Percentiles rank a stretch among this genome's conserved stretches.
Evolutionary conservation across 352 stramenopile genomes (phyloP).

Genomic region (Phytophthora europaea): DNA sequence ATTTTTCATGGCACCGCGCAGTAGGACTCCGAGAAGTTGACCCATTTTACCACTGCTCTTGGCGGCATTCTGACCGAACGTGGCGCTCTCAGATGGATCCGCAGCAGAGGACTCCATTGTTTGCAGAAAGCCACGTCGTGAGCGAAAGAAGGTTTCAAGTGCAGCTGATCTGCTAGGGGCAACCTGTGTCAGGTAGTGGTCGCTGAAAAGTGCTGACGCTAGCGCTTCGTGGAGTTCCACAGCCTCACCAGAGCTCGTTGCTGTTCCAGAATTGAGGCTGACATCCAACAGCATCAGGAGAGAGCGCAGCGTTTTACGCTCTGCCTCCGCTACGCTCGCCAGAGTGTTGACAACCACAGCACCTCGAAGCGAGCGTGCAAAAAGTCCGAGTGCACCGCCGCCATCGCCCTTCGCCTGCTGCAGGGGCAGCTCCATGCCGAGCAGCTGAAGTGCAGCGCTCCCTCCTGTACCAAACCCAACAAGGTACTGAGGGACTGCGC

Average conservation of each 20-base stretch:
- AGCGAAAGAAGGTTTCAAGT: constrained; percentile 64
- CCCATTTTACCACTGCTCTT: constrained; percentile 19
- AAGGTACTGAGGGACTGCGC: constrained; percentile 72
- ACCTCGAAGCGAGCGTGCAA: constrained; percentile 55
- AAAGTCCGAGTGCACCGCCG: constrained; percentile 43
- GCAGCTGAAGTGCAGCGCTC: constrained; percentile 56
- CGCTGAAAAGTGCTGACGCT: constrained; percentile 57
- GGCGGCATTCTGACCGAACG: neutral
- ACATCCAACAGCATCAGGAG: constrained; percentile 29
- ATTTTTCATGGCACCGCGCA: constrained; percentile 64
- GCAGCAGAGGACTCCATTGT: neutral
- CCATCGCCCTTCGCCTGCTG: constrained; percentile 19
- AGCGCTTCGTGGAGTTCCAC: constrained; percentile 67
- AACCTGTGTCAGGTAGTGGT: constrained; percentile 71
- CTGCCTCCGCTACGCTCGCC: constrained; percentile 29
- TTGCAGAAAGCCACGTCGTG: constrained; percentile 60
- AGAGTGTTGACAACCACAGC: constrained; percentile 69
- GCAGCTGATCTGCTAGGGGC: constrained; percentile 49
- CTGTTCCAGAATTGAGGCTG: neutral
- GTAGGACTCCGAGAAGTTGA: constrained; percentile 45
- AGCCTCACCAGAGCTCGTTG: constrained; percentile 17
- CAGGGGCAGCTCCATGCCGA: constrained; percentile 57
- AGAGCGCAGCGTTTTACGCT: constrained; percentile 34
- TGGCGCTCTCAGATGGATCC: neutral
- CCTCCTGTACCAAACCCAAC: constrained; percentile 71